phyloP scores from a whole-genome alignment of 768 basidiomycete species.

The Leccinum imitatum region DNA sequence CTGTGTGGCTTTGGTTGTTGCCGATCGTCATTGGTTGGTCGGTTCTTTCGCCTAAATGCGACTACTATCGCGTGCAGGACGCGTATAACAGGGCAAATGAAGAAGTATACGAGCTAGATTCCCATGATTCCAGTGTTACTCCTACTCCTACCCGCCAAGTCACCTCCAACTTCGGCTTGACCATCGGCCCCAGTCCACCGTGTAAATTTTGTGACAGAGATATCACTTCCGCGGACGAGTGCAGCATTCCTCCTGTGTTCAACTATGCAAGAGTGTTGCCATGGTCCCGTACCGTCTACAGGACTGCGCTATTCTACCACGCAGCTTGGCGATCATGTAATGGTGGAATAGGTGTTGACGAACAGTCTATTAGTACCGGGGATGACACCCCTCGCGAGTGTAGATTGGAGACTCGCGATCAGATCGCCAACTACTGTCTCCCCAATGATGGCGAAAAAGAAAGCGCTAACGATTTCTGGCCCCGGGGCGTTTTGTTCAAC shows the following conservation, averaged over 20 bases:
- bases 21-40: neutral
- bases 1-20: constrained; percentile 40
- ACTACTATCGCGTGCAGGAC: constrained; percentile 19
- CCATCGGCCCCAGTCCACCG: neutral
- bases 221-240: constrained; percentile 1
- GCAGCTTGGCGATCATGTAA: no score
- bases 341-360: neutral
- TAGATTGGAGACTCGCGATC: neutral
- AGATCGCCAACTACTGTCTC: constrained; percentile 20
- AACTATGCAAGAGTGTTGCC: neutral
- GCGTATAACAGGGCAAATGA: constrained; percentile 12
- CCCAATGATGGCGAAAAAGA: neutral
- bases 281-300: neutral
- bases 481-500: no score
- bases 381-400: neutral
- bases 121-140: neutral
- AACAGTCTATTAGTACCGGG: neutral
- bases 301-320: no score
- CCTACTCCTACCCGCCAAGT: neutral
- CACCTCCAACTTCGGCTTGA: neutral
- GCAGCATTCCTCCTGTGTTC: neutral
- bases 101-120: neutral
- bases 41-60: neutral
- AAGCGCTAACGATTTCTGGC: no score
- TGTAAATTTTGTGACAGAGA: neutral